These are phyloP conservation scores for Vigna angularis DNA, from an alignment of 306 rosid genomes.

Conservation along the genomic window DNA sequence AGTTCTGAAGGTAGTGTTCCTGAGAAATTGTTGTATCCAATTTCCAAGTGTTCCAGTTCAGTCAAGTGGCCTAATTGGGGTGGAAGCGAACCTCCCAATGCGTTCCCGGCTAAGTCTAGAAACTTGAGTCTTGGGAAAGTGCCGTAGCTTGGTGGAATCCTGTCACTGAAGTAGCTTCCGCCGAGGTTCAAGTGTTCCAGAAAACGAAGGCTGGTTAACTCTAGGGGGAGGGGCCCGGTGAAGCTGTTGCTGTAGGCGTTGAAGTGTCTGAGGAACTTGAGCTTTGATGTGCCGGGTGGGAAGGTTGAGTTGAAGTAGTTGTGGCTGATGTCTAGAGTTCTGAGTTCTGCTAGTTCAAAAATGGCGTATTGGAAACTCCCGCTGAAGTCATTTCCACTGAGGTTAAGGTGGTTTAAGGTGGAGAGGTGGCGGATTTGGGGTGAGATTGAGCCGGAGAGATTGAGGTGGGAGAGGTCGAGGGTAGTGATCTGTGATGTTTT, in stretches of 20 bases:
- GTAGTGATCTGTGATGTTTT: conserved; percentile 60
- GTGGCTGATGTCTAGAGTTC: conserved; percentile 73
- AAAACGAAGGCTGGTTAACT: conserved; percentile 58
- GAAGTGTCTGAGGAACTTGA: conserved; percentile 70
- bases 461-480: conserved; percentile 78
- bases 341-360: conserved; percentile 64
- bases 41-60: conserved; percentile 75
- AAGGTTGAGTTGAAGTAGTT: conserved; percentile 76
- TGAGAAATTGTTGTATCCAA: conserved; percentile 78
- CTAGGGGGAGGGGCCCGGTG: conserved; percentile 71
- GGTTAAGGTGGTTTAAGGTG: conserved; percentile 65
- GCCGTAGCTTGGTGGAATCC: conserved; percentile 71
- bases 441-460: conserved; percentile 82
- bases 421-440: conserved; percentile 64
- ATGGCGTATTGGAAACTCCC: conserved; percentile 69
- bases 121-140: conserved; percentile 59
- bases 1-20: conserved; percentile 68
- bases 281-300: conserved; percentile 89
- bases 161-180: conserved; percentile 84
- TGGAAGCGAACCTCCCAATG: conserved; percentile 70
- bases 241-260: conserved; percentile 88
- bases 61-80: conserved; percentile 60
- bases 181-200: conserved; percentile 88
- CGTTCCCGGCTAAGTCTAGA: conserved; percentile 74
- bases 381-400: conserved; percentile 71